Base-by-base conservation (phyloP, 106 monocot genomes). In the Gastrodia elata region DNA sequence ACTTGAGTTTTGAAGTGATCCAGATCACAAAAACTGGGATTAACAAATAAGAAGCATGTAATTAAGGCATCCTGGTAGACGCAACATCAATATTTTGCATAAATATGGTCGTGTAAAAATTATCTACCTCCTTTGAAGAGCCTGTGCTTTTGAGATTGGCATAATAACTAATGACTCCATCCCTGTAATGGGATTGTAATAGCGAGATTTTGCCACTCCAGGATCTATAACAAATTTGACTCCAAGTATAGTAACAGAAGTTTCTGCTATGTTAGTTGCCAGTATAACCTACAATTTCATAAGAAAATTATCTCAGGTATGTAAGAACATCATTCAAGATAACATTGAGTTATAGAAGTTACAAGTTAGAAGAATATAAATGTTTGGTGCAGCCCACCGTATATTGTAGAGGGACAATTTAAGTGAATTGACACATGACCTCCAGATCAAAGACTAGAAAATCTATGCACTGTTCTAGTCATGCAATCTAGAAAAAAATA, bases 221-320 rank as follows among this genome's bases (percentile, higher is more conserved):
- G 97, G 84, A 73, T 98, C 97, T 52, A 98, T 87, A 25, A 98
- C 97, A 85, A 81, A 98, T 68, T 91, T 98, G 76, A 98, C 90
- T 42, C 97, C 97, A 77, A 91, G 97, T 38, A 98, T 98, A 77
- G 93, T 98, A 38, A 98, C 82, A 57, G 97, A 98, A 80, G 97
- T 98, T 75, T 98, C 97, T 38, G 93, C 97, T 76, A 98, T 93
- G 87, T 98, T 98, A 49, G 97, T 98, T 11, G 97, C 92, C 57
- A 98, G 84, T 81, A 98, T 87, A 28, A 97, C 84, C 92, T 97
- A 49, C 39, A 79, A 0, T 61, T 38, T 16, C 20, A 14, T 36
- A 35, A 61, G 22, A 59, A 25, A 61, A 30, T 2, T 32, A 32
- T 9, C 8, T 30, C 61, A 32, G 61, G 20, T 32, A 61, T 32